Evolutionary conservation across 2,329 filamentous ascomycete species (phyloP).

Genomic region (Truncatella angustata): DNA sequence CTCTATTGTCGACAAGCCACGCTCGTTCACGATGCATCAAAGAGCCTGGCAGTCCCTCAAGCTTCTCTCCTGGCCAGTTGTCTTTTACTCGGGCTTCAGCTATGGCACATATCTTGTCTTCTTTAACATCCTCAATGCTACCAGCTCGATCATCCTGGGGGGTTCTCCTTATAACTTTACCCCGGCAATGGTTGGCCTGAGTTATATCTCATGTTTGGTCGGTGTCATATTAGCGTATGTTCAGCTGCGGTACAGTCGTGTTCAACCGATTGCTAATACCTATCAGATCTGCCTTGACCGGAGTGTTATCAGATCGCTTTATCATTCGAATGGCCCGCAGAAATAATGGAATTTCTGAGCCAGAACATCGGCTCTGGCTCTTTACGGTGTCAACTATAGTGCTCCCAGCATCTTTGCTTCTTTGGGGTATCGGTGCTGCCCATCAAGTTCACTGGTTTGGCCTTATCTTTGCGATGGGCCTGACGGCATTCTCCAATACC

Average conservation of each 20-base stretch:
- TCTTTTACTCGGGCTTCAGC: conserved; percentile 40
- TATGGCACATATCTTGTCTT: conserved; percentile 41
- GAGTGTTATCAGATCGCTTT: conserved; percentile 35
- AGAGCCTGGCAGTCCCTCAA: conserved; percentile 35
- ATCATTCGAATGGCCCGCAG: conserved; percentile 36
- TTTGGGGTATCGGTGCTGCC: conserved; percentile 31
- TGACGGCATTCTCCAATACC: conserved; percentile 31
- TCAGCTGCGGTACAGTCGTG: too few species aligned
- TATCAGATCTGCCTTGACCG: conserved; percentile 25
- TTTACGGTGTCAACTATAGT: conserved; percentile 29
- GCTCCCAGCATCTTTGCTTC: conserved; percentile 23
- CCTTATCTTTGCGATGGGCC: conserved; percentile 38
- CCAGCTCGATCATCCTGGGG: conserved; percentile 37
- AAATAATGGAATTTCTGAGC: conserved; percentile 39
- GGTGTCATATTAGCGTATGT: conserved; percentile 30
- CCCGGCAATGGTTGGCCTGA: conserved; percentile 36
- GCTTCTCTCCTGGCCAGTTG: conserved; percentile 38
- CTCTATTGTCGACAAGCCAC: conserved; percentile 35
- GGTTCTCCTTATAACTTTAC: conserved; percentile 36
- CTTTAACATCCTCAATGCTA: conserved; percentile 44
- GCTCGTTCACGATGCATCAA: conserved; percentile 37
- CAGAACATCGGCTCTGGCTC: conserved; percentile 41
- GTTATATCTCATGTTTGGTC: conserved; percentile 35
- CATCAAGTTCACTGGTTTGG: conserved; percentile 40
- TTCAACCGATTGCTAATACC: background rate